Conservation (phyloP, 2,329 filamentous ascomycete genomes). For the Xylaria sp. region DNA sequence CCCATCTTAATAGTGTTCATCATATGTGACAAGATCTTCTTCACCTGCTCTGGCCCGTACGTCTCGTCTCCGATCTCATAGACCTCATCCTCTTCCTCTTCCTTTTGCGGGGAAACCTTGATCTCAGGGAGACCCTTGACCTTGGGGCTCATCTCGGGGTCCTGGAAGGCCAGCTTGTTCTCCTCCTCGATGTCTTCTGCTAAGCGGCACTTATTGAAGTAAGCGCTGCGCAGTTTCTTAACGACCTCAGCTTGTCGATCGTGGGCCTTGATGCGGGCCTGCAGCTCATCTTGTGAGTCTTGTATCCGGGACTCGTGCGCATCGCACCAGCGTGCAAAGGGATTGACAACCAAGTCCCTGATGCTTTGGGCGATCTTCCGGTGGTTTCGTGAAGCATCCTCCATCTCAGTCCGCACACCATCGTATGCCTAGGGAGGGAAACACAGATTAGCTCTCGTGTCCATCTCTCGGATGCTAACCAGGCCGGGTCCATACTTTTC, state of each 20-base stretch:
- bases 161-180: slow-evolving; percentile 97
- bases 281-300: slow-evolving; percentile 93
- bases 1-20: slow-evolving; percentile 86
- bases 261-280: slow-evolving; percentile 89
- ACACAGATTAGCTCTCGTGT: slow-evolving; percentile 40
- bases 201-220: slow-evolving; percentile 98
- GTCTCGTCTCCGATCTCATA: slow-evolving; percentile 91
- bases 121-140: slow-evolving; percentile 79
- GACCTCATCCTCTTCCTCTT: slow-evolving; percentile 78
- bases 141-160: slow-evolving; percentile 77
- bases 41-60: slow-evolving; percentile 86
- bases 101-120: slow-evolving; percentile 79
- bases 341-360: slow-evolving; percentile 91
- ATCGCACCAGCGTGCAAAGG: slow-evolving; percentile 96
- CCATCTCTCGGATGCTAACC: slow-evolving; percentile 16
- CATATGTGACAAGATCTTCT: slow-evolving; percentile 89
- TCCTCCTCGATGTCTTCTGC: slow-evolving; percentile 98
- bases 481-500: slow-evolving; percentile 75
- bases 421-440: slow-evolving; percentile 79
- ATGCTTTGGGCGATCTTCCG: slow-evolving; percentile 97
- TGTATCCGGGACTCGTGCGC: slow-evolving; percentile 91
- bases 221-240: slow-evolving; percentile 92
- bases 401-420: slow-evolving; percentile 91
- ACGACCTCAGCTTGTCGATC: slow-evolving; percentile 90
- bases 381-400: slow-evolving; percentile 88